Percentiles rank a stretch among this genome's conserved stretches.
Conservation (phyloP, 495 filamentous ascomycete species). For the Aspergillus bertholletiae region DNA sequence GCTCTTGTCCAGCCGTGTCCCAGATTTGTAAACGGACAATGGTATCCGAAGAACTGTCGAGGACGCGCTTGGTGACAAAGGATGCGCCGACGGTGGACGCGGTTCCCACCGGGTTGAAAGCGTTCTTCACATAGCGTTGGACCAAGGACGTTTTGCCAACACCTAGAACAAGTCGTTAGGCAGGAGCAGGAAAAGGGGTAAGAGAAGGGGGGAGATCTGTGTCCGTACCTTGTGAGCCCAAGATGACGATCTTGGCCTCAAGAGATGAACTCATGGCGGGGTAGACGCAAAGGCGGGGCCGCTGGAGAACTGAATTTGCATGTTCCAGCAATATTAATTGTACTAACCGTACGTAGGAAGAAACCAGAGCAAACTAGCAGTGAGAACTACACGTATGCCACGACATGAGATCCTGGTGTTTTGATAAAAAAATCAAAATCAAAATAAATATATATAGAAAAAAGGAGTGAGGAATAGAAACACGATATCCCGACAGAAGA, state of each 20-base stretch:
- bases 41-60: conserved; percentile 77
- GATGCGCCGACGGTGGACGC: conserved; percentile 88
- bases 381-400: background rate
- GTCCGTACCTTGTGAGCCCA: conserved; percentile 69
- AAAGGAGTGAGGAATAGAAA: background rate
- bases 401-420: background rate
- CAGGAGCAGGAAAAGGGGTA: background rate
- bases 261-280: conserved; percentile 66
- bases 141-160: conserved; percentile 95
- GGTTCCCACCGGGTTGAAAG: conserved; percentile 64
- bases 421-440: background rate
- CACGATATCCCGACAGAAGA: background rate
- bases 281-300: conserved; percentile 24
- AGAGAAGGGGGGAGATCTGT: background rate
- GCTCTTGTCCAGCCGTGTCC: conserved; percentile 94
- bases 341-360: background rate
- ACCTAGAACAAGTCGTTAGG: conserved; percentile 40
- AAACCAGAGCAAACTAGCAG: background rate
- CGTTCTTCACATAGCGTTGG: conserved; percentile 77
- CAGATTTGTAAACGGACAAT: conserved; percentile 84
- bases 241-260: conserved; percentile 90
- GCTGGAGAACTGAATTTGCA: conserved; percentile 27
- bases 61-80: conserved; percentile 88
- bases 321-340: conserved; percentile 22
- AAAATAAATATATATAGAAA: background rate